Base-by-base conservation (phyloP, 1,284 basidiomycete species). In the Ceratobasidium sp. region DNA sequence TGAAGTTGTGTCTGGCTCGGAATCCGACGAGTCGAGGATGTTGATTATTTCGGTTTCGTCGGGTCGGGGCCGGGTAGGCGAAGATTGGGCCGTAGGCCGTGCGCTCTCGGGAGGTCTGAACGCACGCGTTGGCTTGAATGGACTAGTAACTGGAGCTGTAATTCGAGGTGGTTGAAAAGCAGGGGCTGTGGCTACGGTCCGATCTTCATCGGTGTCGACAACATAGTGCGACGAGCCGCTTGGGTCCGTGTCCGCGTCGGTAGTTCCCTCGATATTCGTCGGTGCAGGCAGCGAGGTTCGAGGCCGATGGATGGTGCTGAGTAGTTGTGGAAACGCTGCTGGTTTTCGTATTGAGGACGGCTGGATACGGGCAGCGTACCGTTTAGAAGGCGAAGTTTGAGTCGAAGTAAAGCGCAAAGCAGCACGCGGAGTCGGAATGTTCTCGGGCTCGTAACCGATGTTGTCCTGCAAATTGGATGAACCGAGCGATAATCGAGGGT, bases 391-490 rank as follows among this genome's bases (percentile, higher is more conserved):
- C 28, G 59, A 38, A 17, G 59, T 38, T 33, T 61, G 59, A 12
- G 26, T 33, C 33, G 48, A 50, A 20, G 28, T 4, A 61, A 61
- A 38, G 33, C 5, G 33, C 28, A 38, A 38, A 4, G 15, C 15
- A 12, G 59, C 59, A 26, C 70, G 70, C 40, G 70, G 70, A 9
- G 70, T 73, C 20, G 70, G 70, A 38, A 73, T 73, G 46, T 73
- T 62, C 26, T 73, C 70, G 28, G 70, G 56, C 13, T 38, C n/a
- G 50, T 61, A 62, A 28, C 70, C 70, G n/a, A 73, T 73, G 46
- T 62, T 73, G 57, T 73, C 70, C 70, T 73, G 57, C n/a, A n/a
- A n/a, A n/a, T n/a, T n/a, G n/a, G n/a, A 40, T 56, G 15, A n/a
- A n/a, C n/a, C n/a, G n/a, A n/a, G 33, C n/a, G 61, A 38, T 52